These are phyloP conservation scores for Mycogone perniciosa DNA, from an alignment of 2,329 filamentous ascomycete species.

Conservation along the genomic window DNA sequence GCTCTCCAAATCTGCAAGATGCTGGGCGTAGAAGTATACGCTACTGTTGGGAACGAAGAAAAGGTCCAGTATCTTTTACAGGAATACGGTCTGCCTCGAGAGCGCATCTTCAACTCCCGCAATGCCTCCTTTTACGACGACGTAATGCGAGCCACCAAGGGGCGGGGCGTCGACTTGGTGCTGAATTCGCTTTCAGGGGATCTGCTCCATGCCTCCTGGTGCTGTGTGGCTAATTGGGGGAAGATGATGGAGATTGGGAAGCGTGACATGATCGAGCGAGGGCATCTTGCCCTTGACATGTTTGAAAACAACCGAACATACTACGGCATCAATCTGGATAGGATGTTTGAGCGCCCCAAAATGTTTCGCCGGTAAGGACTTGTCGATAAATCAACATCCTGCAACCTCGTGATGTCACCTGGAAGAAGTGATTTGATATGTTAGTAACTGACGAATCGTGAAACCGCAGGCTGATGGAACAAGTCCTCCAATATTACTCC, in stretches of 20 bases:
- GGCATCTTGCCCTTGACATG: conserved; percentile 36
- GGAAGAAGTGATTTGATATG: neutral
- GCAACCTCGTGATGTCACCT: neutral
- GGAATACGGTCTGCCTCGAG: conserved; percentile 24
- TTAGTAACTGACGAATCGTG: neutral
- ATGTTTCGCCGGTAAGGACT: neutral
- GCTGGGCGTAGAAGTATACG: conserved; percentile 21
- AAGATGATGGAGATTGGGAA: conserved; percentile 42
- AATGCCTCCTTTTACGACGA: conserved; percentile 26
- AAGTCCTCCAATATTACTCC: neutral
- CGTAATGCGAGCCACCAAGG: conserved; percentile 21
- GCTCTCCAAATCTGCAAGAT: conserved; percentile 4
- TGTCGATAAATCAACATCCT: neutral
- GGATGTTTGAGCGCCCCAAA: neutral
- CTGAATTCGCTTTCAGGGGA: conserved; percentile 38
- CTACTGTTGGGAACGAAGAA: conserved; percentile 28
- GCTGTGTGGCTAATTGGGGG: conserved; percentile 38
- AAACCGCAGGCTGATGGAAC: neutral
- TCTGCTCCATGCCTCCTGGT: conserved; percentile 35
- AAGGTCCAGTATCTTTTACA: conserved; percentile 29
- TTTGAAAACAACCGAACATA: conserved; percentile 35
- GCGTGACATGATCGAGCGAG: conserved; percentile 33
- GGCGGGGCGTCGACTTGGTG: conserved; percentile 31
- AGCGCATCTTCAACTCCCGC: conserved; percentile 30
- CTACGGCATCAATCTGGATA: conserved; percentile 25